These are phyloP conservation scores for Wickerhamomyces canadensis DNA, from an alignment of 805 yeast genomes.

Conservation along the genomic window DNA sequence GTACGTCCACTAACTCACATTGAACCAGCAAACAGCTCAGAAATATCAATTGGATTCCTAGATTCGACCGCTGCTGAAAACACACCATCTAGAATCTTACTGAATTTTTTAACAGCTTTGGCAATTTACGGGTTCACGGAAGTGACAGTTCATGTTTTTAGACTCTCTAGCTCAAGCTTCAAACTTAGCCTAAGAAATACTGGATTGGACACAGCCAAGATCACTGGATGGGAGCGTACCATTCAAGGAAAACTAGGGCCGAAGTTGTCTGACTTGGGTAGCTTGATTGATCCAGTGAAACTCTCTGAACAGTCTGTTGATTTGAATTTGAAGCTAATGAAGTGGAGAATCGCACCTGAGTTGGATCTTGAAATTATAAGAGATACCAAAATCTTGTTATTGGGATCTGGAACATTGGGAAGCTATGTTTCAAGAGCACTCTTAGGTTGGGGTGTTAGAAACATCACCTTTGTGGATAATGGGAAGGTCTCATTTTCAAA, in stretches of 20 bases:
- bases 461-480: constrained; percentile 84
- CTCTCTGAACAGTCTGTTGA: constrained; percentile 91
- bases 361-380: constrained; percentile 64
- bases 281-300: constrained; percentile 73
- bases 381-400: constrained; percentile 56
- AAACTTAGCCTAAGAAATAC: constrained; percentile 19
- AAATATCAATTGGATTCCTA: constrained; percentile 28
- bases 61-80: constrained; percentile 31
- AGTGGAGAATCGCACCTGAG: constrained; percentile 90
- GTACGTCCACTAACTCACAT: constrained; percentile 15
- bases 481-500: constrained; percentile 87
- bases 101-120: constrained; percentile 51
- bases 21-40: constrained; percentile 10
- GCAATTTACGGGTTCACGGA: constrained; percentile 27
- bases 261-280: constrained; percentile 74
- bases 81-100: constrained; percentile 47
- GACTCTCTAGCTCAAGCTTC: constrained; percentile 30
- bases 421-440: constrained; percentile 83
- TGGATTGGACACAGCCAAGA: constrained; percentile 25
- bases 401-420: constrained; percentile 98
- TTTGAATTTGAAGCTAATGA: constrained; percentile 86
- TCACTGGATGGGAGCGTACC: constrained; percentile 91
- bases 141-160: constrained; percentile 35
- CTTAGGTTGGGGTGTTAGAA: constrained; percentile 91
- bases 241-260: constrained; percentile 70